Percentiles rank a stretch among this genome's conserved stretches.
These are phyloP conservation scores for Saccharomyces pastorianus DNA, from an alignment of 1,139 yeast genomes.

Conservation along the genomic window DNA sequence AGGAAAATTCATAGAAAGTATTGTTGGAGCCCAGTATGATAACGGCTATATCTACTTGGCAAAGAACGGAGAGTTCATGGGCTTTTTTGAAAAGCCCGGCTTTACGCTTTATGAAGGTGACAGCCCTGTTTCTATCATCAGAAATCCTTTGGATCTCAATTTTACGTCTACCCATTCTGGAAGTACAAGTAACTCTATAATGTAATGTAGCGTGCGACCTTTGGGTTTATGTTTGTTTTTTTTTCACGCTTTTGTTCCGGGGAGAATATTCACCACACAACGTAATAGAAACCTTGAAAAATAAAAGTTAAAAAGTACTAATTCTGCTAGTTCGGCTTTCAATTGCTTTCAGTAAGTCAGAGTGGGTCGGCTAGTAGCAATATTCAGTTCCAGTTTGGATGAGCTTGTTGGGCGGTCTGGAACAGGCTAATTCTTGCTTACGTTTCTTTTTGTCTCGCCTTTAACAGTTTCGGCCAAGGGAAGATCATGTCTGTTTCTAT, in stretches of 20 bases:
- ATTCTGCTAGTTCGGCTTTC: not conserved
- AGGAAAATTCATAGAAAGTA: conserved; percentile 66
- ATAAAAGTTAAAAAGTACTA: too few relatives aligned
- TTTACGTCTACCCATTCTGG: conserved; percentile 90
- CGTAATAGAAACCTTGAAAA: not conserved
- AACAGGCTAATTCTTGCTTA: not conserved
- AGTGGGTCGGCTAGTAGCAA: not conserved
- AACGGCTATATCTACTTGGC: conserved; percentile 92
- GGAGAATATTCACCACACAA: not conserved
- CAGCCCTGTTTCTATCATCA: conserved; percentile 82
- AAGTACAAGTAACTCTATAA: not conserved
- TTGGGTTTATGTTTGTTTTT: not conserved
- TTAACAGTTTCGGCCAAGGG: not conserved
- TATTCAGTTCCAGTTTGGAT: not conserved
- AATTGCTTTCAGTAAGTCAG: not conserved
- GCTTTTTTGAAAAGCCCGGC: conserved; percentile 96
- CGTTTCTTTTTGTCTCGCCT: not conserved
- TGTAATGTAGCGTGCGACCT: not conserved
- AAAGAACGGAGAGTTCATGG: conserved; percentile 83
- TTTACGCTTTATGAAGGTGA: conserved; percentile 86
- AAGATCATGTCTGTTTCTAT: not conserved
- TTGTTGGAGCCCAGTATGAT: conserved; percentile 79
- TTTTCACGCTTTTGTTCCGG: not conserved
- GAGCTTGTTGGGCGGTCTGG: not conserved
- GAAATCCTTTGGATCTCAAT: conserved; percentile 86